Evolutionary conservation across 768 basidiomycete species (phyloP).

Genomic region (Naematelia aurantialba): DNA sequence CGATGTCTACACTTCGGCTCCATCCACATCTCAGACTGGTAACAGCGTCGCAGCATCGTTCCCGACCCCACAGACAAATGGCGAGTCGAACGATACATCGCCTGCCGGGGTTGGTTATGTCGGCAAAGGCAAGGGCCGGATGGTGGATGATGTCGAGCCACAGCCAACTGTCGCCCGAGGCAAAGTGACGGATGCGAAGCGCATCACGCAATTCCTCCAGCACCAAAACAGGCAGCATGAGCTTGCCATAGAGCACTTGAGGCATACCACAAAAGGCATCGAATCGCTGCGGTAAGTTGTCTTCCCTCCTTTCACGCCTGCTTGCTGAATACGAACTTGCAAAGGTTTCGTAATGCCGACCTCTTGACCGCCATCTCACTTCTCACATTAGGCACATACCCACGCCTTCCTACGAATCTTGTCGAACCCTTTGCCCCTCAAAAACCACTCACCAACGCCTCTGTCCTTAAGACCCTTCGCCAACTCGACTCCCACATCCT

Average conservation of each 20-base stretch:
- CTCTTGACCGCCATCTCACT: slow-evolving; percentile 86
- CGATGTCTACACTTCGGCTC: slow-evolving; percentile 17
- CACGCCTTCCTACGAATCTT: slow-evolving; percentile 72
- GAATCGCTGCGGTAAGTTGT: slow-evolving; percentile 68
- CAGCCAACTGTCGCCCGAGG: slow-evolving; percentile 14
- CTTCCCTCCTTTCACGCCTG: not conserved
- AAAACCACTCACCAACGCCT: slow-evolving; percentile 63
- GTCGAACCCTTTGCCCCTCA: slow-evolving; percentile 73
- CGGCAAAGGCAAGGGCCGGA: slow-evolving; percentile 30
- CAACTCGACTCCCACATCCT: slow-evolving; percentile 75
- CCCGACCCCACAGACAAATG: slow-evolving; percentile 39
- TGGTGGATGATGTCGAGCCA: slow-evolving; percentile 10
- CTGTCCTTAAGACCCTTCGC: slow-evolving; percentile 63
- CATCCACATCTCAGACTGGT: not conserved
- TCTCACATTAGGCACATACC: slow-evolving; percentile 78
- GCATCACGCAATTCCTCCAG: slow-evolving; percentile 34
- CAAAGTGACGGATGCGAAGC: slow-evolving; percentile 39
- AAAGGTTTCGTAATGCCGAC: slow-evolving; percentile 87
- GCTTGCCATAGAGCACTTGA: slow-evolving; percentile 61
- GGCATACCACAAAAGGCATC: slow-evolving; percentile 60
- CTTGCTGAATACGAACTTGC: slow-evolving; percentile 3
- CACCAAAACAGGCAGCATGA: slow-evolving; percentile 65
- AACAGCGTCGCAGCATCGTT: slow-evolving; percentile 18
- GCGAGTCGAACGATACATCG: slow-evolving; percentile 28
- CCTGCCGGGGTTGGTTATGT: slow-evolving; percentile 27